Percentiles rank a stretch among this genome's conserved stretches.
Conservation (phyloP, 2,329 filamentous ascomycete species). For the Arthroderma sp. region DNA sequence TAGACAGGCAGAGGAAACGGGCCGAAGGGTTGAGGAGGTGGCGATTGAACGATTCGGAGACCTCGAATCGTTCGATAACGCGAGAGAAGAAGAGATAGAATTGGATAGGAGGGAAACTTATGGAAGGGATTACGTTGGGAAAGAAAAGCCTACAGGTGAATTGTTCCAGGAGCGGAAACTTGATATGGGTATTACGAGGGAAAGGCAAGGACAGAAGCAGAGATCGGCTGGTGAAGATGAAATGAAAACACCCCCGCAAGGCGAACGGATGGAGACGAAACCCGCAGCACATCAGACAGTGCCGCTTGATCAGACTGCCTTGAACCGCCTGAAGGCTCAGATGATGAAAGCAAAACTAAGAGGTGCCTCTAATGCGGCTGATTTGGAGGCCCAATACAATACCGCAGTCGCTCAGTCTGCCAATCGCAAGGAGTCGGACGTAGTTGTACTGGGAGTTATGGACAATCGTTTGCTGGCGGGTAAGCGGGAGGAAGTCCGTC, state of each 20-base stretch:
- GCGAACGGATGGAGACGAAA: conserved; percentile 44
- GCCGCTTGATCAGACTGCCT: conserved; percentile 57
- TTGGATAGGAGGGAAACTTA: conserved; percentile 71
- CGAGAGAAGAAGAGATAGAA: conserved; percentile 84
- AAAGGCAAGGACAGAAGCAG: conserved; percentile 20
- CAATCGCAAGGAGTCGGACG: conserved; percentile 45
- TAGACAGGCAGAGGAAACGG: conserved; percentile 59
- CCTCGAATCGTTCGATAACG: conserved; percentile 77
- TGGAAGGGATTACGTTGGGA: conserved; percentile 69
- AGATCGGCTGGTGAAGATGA: conserved; percentile 16
- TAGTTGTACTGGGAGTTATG: conserved; percentile 74
- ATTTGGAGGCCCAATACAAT: conserved; percentile 75
- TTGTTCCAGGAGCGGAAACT: conserved; percentile 65
- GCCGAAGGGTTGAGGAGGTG: conserved; percentile 63
- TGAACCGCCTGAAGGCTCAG: conserved; percentile 84
- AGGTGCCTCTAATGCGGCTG: conserved; percentile 57
- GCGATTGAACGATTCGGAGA: conserved; percentile 71
- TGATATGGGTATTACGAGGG: conserved; percentile 38
- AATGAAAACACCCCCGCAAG: conserved; percentile 36
- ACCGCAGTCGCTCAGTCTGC: conserved; percentile 52
- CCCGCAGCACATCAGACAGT: conserved; percentile 36
- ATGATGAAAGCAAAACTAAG: conserved; percentile 92
- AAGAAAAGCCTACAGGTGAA: conserved; percentile 78
- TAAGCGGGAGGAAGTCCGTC: conserved; percentile 61
- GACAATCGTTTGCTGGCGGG: conserved; percentile 82